Base-by-base conservation (phyloP, 164 flowering plant species). In the Nelumbo lutea region DNA sequence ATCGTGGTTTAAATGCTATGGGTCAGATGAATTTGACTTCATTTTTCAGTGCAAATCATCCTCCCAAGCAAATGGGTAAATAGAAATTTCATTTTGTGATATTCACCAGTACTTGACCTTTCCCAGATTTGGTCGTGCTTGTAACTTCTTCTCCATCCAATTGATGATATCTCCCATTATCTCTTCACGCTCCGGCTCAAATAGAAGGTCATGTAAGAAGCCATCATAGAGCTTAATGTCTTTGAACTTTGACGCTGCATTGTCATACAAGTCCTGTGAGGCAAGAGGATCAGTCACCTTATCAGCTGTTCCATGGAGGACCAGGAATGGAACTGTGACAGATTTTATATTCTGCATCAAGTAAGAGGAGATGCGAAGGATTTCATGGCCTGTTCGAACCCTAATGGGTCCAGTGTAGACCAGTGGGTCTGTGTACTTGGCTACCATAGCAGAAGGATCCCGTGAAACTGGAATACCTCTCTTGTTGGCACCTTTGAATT, bases 341-440 rank as follows among this genome's bases (percentile, higher is more conserved):
- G 81, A 80, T 74, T 82, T 84, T 74, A 93, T 83, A 82, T 88
- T 93, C 51, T 88, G 86, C 80, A 73, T 84, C 77, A 96, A 73
- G 75, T 83, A 80, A 41, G 97, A 82, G 7, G 91, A 84, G 61
- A 96, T 88, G 13, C 97, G 91, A 61, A 93, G 75, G 68, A 91
- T 96, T 76, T 96, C 99, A 42, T 90, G 90, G 44, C 98, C 98
- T 0, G 99, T 96, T 75, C 99, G 83, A 66, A 91, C 95, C 74
- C 99, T 84, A 9, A 96, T 90, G 39, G 97, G 98, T 3, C 98
- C 98, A 2, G 99, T 95, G 73, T 95, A 95, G 70, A 95, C 99
- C 75, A 95, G 65, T 5, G 99, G 99, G 76, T 92, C 99, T 0
- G 98, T 82, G 73, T 96, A 93, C 77, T 96, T 93, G 48, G 98